Base-by-base conservation (phyloP, 305 asterid species). In the Caryopteris hybrid region DNA sequence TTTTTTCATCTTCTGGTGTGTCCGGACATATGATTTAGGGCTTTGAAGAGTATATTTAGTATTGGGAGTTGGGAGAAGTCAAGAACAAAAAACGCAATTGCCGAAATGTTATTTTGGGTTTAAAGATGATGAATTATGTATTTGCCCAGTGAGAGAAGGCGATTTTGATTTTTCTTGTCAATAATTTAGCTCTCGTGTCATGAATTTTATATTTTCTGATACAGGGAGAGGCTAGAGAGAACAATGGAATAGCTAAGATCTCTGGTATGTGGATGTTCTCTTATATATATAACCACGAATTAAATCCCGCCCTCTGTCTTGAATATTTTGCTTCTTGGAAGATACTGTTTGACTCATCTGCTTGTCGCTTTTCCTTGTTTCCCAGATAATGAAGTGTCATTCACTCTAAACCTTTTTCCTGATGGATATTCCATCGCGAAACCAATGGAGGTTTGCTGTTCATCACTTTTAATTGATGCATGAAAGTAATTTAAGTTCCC, bases 361-460 rank as follows among this genome's bases (percentile, higher is more conserved):
- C 50, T 53, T 20, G 36, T 60, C 58, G 41, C 36, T 59, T 25
- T 34, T 50, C 48, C 42, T 22, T 45, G 36, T 70, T 78, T 65
- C 8, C 54, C 89, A 87, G 98, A 83, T 71, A 76, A 70, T 64
- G 95, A 85, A 72, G 88, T 86, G 47, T 94, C 99, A 9, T 91
- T 94, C 79, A 68, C 87, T 27, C 72, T 94, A 55, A 81, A 72
- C 80, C 99, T 94, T 66, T 94, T 80, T 71, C 92, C 80, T 3
- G 87, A 91, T 72, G 99, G 99, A 69, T 94, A 91, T 85, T 82
- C 97, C 13, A 64, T 91, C 22, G 87, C 88, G 52, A 94, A 88
- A 52, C 84, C 90, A 43, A 33, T 73, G 52, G 97, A 94, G 99
- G 99, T 94, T 31, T 78, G 84, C 67, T 57, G 11, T 21, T 60